Evolutionary conservation across 352 stramenopile genomes (phyloP).

Genomic region (Globisporangium canariense): DNA sequence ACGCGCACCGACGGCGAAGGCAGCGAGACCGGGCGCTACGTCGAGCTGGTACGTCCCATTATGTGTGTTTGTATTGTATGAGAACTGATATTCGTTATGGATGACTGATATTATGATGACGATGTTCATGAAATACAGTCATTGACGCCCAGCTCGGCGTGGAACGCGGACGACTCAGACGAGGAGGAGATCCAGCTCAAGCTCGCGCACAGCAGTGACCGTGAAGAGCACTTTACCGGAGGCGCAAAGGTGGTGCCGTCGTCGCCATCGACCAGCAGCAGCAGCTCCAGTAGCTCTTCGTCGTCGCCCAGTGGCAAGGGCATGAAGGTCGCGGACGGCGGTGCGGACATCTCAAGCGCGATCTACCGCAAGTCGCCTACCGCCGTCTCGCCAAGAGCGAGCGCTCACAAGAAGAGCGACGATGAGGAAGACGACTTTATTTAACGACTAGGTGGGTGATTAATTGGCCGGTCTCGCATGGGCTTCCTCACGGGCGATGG

Average conservation of each 20-base stretch:
- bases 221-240: conserved; percentile 10
- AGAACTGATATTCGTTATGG: neutral
- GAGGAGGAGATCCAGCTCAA: conserved; percentile 78
- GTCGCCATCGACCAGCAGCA: conserved; percentile 19
- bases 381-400: conserved; percentile 23
- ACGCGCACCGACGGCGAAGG: conserved; percentile 32
- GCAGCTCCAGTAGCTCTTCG: conserved; percentile 8
- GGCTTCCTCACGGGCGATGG: neutral
- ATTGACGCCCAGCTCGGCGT: conserved; percentile 74
- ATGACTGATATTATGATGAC: conserved; percentile 2
- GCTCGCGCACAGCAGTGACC: conserved; percentile 27
- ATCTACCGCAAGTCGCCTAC: conserved; percentile 38
- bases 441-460: conserved; percentile 25
- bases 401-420: conserved; percentile 29
- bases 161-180: conserved; percentile 78
- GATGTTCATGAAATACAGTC: conserved; percentile 30
- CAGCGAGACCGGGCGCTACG: conserved; percentile 41
- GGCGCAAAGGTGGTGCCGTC: conserved; percentile 24
- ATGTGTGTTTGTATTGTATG: neutral
- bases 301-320: conserved; percentile 14
- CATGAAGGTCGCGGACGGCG: conserved; percentile 21
- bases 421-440: conserved; percentile 74
- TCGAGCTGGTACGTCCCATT: conserved; percentile 55
- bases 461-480: neutral
- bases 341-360: conserved; percentile 29